Base-by-base conservation (phyloP, 2,329 filamentous ascomycete species). In the Grosmannia serpens region DNA sequence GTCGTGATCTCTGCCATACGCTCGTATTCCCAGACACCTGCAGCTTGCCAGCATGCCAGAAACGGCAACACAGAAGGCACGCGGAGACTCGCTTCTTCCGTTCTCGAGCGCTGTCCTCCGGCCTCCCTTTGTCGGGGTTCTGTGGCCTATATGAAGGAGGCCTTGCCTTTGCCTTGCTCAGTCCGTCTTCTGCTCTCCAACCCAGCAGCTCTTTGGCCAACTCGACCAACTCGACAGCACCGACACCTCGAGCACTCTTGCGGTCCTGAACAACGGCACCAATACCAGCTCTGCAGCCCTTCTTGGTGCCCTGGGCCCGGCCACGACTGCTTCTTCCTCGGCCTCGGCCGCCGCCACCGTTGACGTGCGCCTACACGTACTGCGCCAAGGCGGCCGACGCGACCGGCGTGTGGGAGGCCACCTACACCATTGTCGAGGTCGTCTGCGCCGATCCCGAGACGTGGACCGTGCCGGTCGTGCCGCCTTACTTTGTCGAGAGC, bases 371-470 rank as follows among this genome's bases (percentile, higher is more conserved):
- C 49, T 76, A 75, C 65, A 66, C 67, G 62, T 71, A 70, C 33
- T 67, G 68, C 47, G 62, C 69, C 27, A 66, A 65, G 31, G 73
- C 73, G 11, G 72, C 72, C 57, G 71, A 71, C 63, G 64, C 69
- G 59, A 72, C 69, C n/a, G 65, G 68, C 61, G 59, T 63, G 53
- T 74, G 73, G 73, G 58, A 68, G 44, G 72, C 73, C 38, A 72
- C 70, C 35, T 76, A 75, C 67, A 75, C 72, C 56, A 63, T 75
- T 64, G 65, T 64, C 10, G 69, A 74, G 65, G 68, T 67, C 31
- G 70, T 71, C 26, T 68, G 79, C 38, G 70, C 67, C 41, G 70
- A 74, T 57, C 64, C 73, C 64, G 67, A 60, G 3, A 70, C 74
- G 29, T 81, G 77, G 77, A 69, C 68, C 22, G 70, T 72, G 17